phyloP scores from a whole-genome alignment of 164 flowering plant genomes.

The Vitis cinerea region DNA sequence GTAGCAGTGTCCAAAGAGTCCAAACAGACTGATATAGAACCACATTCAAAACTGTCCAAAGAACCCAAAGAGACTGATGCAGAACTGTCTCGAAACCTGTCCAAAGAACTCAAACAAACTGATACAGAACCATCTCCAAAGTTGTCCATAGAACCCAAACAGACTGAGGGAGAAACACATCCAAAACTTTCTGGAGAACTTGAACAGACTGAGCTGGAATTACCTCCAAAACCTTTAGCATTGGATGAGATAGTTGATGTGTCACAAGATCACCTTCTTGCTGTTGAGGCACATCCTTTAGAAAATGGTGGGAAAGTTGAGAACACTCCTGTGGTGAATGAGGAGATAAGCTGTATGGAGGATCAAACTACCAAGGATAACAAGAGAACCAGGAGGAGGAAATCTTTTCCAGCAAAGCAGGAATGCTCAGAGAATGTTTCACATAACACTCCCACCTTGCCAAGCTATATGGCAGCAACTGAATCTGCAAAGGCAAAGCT shows the following conservation, averaged over 20 bases:
- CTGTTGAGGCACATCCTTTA: conserved; percentile 4
- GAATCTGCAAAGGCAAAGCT: conserved; percentile 63
- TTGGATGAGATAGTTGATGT: conserved; percentile 13
- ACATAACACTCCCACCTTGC: conserved; percentile 23
- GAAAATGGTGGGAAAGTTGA: conserved; percentile 14
- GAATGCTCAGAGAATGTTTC: conserved; percentile 25
- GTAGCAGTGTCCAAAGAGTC: conserved; percentile 4
- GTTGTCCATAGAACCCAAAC: no score
- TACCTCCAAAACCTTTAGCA: conserved; percentile 4
- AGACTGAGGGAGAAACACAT: no score
- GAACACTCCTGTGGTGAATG: conserved; percentile 6
- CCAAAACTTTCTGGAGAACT: no score
- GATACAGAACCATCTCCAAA: no score
- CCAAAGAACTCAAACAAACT: no score
- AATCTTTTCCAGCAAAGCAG: conserved; percentile 24
- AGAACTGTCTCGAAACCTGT: no score
- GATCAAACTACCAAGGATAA: conserved; percentile 18
- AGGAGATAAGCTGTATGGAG: conserved; percentile 12
- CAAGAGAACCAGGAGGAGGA: conserved; percentile 21
- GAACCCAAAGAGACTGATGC: no score
- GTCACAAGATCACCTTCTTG: not conserved
- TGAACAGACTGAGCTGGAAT: not conserved
- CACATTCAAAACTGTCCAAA: no score
- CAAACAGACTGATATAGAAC: no score
- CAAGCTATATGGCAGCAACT: conserved; percentile 59